These are phyloP conservation scores for Colletotrichum echinochloae DNA, from an alignment of 2,329 filamentous ascomycete species.

Conservation along the genomic window DNA sequence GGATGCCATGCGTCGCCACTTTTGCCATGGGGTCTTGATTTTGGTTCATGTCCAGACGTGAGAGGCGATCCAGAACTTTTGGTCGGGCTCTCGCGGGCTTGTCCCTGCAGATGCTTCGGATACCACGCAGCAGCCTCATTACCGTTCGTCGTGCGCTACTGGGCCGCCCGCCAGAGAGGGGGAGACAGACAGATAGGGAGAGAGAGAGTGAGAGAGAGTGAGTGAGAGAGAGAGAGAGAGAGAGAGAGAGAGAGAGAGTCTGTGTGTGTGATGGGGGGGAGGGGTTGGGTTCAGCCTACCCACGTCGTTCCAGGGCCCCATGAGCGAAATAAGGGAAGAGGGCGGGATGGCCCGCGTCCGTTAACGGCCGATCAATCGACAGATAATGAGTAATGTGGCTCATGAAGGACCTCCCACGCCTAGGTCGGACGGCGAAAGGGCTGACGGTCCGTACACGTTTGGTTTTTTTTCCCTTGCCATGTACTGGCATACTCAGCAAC, in stretches of 20 bases:
- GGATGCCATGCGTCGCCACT: neutral
- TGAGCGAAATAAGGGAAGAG: neutral
- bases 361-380: neutral
- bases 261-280: no score
- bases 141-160: no score
- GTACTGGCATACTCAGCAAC: constrained; percentile 25
- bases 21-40: neutral
- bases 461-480: no score
- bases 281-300: no score
- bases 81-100: neutral
- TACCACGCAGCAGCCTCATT: neutral
- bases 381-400: neutral
- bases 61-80: neutral
- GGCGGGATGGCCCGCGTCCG: constrained; percentile 1
- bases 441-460: neutral
- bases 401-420: neutral
- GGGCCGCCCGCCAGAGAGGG: neutral
- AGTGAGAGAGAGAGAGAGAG: no score
- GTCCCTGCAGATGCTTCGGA: neutral
- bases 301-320: neutral
- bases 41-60: neutral
- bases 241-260: no score
- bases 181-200: no score
- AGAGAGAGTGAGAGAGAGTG: no score
- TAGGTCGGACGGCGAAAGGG: no score